Conservation (phyloP, 108 stramenopile genomes). For the Pelagomonas calceolata region DNA sequence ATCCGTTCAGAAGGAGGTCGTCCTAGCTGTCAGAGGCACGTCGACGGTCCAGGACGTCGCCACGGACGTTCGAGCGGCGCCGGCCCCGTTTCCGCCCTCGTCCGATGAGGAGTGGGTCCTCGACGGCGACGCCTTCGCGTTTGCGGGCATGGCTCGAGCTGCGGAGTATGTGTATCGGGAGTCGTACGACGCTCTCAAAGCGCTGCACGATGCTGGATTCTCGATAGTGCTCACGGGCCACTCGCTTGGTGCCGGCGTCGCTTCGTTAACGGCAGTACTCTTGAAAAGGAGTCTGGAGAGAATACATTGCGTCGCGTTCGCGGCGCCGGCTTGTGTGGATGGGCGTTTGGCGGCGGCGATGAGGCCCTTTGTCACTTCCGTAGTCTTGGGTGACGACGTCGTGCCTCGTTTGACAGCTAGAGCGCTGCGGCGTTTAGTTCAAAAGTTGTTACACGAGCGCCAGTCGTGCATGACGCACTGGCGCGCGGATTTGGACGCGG, state of each 20-base stretch:
- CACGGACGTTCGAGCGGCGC: slow-evolving; percentile 82
- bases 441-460: slow-evolving; percentile 67
- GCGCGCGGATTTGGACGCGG: background rate
- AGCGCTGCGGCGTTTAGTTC: slow-evolving; percentile 64
- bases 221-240: slow-evolving; percentile 67
- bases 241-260: slow-evolving; percentile 73
- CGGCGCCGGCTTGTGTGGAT: slow-evolving; percentile 79
- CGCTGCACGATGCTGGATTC: slow-evolving; percentile 56
- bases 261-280: slow-evolving; percentile 63
- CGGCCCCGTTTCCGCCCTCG: slow-evolving; percentile 61
- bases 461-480: slow-evolving; percentile 45
- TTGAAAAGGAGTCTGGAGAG: slow-evolving; percentile 24
- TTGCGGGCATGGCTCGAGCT: slow-evolving; percentile 71
- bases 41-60: slow-evolving; percentile 84
- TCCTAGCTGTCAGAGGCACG: slow-evolving; percentile 73
- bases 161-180: slow-evolving; percentile 61
- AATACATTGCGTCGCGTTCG: slow-evolving; percentile 71
- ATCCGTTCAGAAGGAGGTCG: slow-evolving; percentile 45
- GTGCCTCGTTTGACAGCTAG: slow-evolving; percentile 81
- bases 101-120: slow-evolving; percentile 47
- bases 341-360: slow-evolving; percentile 30
- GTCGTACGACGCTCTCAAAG: slow-evolving; percentile 49
- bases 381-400: slow-evolving; percentile 82
- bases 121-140: slow-evolving; percentile 58
- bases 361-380: slow-evolving; percentile 52